Percentiles rank a stretch among this genome's conserved stretches.
phyloP scores from a whole-genome alignment of 2,329 filamentous ascomycete species.

The Alternaria rosae region DNA sequence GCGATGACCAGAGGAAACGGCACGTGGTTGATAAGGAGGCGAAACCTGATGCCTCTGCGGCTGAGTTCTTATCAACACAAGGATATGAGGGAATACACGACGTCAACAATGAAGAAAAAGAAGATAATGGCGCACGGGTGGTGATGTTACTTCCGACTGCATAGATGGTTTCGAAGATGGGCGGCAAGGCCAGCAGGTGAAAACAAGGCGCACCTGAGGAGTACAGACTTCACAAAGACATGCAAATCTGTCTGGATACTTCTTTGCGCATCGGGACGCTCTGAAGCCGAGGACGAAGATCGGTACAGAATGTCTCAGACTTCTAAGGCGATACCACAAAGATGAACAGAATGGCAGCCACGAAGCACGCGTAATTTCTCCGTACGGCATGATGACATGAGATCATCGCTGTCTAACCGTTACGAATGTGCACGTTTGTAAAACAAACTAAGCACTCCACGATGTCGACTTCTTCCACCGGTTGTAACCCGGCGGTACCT shows the following conservation, averaged over 20 bases:
- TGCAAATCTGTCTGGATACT: background rate
- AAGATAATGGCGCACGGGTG: background rate
- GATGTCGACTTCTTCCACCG: background rate
- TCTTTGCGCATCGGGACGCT: background rate
- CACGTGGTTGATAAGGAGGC: background rate
- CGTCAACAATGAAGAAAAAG: background rate
- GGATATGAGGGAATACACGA: background rate
- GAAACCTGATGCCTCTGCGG: background rate
- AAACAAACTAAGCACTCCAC: background rate
- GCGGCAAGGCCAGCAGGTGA: background rate
- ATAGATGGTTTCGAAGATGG: background rate
- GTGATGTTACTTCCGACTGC: background rate
- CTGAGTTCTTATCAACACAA: background rate
- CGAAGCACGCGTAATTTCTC: background rate
- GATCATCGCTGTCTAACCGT: background rate
- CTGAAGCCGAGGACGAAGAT: background rate
- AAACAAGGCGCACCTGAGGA: background rate
- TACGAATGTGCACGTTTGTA: background rate
- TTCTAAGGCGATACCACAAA: background rate
- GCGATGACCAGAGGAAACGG: background rate
- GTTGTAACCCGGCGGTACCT: background rate
- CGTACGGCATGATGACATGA: background rate
- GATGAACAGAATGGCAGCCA: background rate
- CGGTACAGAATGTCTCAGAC: background rate
- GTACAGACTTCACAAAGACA: background rate